Percentiles rank a stretch among this genome's conserved stretches.
Evolutionary conservation across 768 basidiomycete species (phyloP).

Genomic region (Pluteus cervinus): DNA sequence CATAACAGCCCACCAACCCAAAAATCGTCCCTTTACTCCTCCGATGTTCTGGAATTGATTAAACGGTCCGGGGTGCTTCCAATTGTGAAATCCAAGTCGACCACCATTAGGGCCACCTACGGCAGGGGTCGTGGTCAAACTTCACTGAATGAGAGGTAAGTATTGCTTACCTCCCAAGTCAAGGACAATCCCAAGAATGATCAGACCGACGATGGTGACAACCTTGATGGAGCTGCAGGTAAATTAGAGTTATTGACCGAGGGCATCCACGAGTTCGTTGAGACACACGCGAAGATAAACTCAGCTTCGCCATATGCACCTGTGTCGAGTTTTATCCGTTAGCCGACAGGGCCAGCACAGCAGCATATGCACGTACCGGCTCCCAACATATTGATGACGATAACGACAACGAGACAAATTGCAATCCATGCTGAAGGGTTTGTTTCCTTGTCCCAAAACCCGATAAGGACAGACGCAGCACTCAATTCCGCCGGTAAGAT

Average conservation of each 20-base stretch:
- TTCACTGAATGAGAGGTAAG: background rate
- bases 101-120: conserved; percentile 78
- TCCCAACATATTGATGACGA: conserved; percentile 70
- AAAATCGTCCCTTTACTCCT: conserved; percentile 71
- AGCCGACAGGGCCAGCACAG: too few species aligned
- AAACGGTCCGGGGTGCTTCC: conserved; percentile 87
- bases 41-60: conserved; percentile 59
- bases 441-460: conserved; percentile 54
- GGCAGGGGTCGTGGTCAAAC: too few species aligned
- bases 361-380: conserved; percentile 35
- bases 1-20: conserved; percentile 50
- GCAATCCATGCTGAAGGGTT: conserved; percentile 76
- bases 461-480: conserved; percentile 73
- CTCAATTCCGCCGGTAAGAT: conserved; percentile 67
- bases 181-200: conserved; percentile 62
- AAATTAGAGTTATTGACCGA: background rate
- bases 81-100: conserved; percentile 67
- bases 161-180: conserved; percentile 59
- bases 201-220: conserved; percentile 67
- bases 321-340: conserved; percentile 10
- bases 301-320: conserved; percentile 79
- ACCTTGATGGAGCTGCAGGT: conserved; percentile 81
- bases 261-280: background rate
- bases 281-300: conserved; percentile 74
- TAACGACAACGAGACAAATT: conserved; percentile 66